A percentile compares a stretch with the other conserved stretches of the same genome.
phyloP scores from a whole-genome alignment of 495 filamentous ascomycete genomes.

The Elasticomyces elasticus region DNA sequence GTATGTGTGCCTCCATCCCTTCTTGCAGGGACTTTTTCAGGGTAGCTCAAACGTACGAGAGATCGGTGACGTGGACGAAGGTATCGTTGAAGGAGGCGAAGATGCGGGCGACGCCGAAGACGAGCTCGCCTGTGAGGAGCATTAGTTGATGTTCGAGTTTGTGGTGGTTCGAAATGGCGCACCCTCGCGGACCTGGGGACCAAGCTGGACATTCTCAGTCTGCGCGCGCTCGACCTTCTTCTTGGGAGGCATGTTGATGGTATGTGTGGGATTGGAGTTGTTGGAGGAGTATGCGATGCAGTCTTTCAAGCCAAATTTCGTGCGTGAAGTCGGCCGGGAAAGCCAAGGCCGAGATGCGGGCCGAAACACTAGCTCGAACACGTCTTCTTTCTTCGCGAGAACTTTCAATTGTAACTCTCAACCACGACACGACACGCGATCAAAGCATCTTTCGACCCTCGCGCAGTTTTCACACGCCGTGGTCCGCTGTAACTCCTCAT shows the following conservation, averaged over 20 bases:
- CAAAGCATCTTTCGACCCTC: too few relatives aligned
- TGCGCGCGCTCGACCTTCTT: conserved; percentile 60
- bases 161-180: conserved; percentile 21
- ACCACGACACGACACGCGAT: too few relatives aligned
- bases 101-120: conserved; percentile 98
- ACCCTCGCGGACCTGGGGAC: conserved; percentile 89
- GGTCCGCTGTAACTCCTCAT: too few relatives aligned
- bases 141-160: neutral
- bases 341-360: neutral
- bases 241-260: conserved; percentile 47
- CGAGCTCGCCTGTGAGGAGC: conserved; percentile 66
- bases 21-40: neutral
- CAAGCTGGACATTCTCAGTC: conserved; percentile 97
- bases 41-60: conserved; percentile 56
- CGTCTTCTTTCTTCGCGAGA: too few relatives aligned
- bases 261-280: neutral
- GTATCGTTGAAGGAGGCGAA: conserved; percentile 99
- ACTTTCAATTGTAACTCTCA: too few relatives aligned
- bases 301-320: conserved; percentile 1
- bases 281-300: neutral
- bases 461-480: too few relatives aligned
- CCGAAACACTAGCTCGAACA: too few relatives aligned
- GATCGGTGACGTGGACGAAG: conserved; percentile 99
- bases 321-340: conserved; percentile 8
- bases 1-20: neutral